Conservation (phyloP, 345 rosid species). For the Euphorbia lathyris region DNA sequence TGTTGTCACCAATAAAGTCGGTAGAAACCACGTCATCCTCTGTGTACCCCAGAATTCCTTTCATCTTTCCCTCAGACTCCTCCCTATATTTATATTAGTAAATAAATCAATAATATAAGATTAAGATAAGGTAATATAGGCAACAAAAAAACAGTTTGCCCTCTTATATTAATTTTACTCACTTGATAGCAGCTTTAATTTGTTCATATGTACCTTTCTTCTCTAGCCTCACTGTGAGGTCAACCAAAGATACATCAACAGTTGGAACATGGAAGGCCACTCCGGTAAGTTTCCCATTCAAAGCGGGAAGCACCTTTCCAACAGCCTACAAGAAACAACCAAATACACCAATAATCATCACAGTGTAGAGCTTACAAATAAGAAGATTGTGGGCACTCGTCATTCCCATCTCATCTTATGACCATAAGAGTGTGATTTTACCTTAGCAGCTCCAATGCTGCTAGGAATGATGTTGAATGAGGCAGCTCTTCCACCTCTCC, state of each 20-base stretch:
- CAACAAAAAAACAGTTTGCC: not conserved
- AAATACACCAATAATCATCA: not conserved
- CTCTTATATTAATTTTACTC: not conserved
- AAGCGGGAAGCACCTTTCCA: conserved; percentile 29
- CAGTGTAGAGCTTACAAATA: not conserved
- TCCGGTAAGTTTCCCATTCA: conserved; percentile 32
- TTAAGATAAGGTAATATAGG: not conserved
- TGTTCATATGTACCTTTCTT: conserved; percentile 21
- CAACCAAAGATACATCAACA: conserved; percentile 32
- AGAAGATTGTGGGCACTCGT: not conserved
- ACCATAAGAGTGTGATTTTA: not conserved
- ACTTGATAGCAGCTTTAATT: conserved; percentile 33
- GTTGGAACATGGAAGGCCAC: conserved; percentile 35
- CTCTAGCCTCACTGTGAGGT: conserved; percentile 27
- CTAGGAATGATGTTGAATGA: conserved; percentile 34
- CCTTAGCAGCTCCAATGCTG: conserved; percentile 39
- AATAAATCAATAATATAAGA: not conserved
- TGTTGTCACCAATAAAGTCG: conserved; percentile 25
- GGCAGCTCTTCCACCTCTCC: conserved; percentile 39
- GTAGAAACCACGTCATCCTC: conserved; percentile 30
- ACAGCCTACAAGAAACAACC: conserved; percentile 20
- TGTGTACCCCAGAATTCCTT: conserved; percentile 30
- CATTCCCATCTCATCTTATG: not conserved
- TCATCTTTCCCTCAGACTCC: conserved; percentile 28
- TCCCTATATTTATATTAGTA: conserved; percentile 11